Conservation (phyloP, 768 basidiomycete species). For the Suillus brevipes region DNA sequence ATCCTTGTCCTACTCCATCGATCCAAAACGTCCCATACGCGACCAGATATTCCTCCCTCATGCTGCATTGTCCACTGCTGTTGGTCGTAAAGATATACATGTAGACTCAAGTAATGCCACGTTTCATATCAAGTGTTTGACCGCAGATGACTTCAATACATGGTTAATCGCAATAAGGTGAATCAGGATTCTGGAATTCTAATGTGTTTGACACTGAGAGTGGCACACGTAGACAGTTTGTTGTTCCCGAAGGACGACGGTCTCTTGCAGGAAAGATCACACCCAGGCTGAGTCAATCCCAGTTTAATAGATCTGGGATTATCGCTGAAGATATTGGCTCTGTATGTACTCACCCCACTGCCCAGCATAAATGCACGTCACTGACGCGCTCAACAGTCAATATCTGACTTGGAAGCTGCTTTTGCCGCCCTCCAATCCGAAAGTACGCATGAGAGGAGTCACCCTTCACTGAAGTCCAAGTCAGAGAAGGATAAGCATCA, state of each 20-base stretch:
- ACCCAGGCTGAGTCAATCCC: constrained; percentile 43
- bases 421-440: constrained; percentile 46
- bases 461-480: constrained; percentile 32
- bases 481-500: constrained; percentile 48
- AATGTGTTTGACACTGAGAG: constrained; percentile 1
- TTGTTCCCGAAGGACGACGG: constrained; percentile 40
- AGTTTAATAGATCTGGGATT: constrained; percentile 48
- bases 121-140: constrained; percentile 83
- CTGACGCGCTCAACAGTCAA: constrained; percentile 41
- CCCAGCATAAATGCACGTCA: constrained; percentile 3
- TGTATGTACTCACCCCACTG: constrained; percentile 41
- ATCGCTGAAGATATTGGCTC: constrained; percentile 67
- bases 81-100: constrained; percentile 78
- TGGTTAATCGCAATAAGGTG: constrained; percentile 82
- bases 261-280: constrained; percentile 36
- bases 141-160: constrained; percentile 61
- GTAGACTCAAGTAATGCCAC: constrained; percentile 75
- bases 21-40: constrained; percentile 67
- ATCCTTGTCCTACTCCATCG: constrained; percentile 71
- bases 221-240: constrained; percentile 53
- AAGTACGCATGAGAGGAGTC: constrained; percentile 36
- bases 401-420: constrained; percentile 58
- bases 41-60: constrained; percentile 66
- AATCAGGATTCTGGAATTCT: constrained; percentile 13
- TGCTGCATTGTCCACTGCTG: constrained; percentile 76